phyloP scores from a whole-genome alignment of 23 red algal genomes.

The Cyanidioschyzon merolae region DNA sequence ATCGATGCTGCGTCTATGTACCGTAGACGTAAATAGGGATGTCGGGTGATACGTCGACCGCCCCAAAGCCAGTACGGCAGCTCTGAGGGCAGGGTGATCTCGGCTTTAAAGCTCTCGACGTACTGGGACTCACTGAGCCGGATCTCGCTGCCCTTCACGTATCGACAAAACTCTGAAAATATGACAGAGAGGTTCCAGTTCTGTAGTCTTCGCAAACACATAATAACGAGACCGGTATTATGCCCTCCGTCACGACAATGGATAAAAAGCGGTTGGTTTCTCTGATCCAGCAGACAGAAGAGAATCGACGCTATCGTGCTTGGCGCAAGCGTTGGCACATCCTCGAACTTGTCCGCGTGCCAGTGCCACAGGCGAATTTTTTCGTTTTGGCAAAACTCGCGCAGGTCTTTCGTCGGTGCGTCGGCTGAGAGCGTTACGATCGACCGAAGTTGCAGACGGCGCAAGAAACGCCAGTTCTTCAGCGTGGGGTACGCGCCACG shows the following conservation, averaged over 20 bases:
- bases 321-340: constrained; percentile 38
- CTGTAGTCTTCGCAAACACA: constrained; percentile 84
- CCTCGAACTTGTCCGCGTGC: constrained; percentile 82
- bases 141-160: constrained; percentile 72
- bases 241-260: constrained; percentile 95
- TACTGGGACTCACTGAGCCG: constrained; percentile 72
- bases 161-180: constrained; percentile 73
- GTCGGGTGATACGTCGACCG: constrained; percentile 38
- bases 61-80: constrained; percentile 71
- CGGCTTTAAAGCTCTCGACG: constrained; percentile 75
- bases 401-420: constrained; percentile 40
- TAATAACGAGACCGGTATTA: constrained; percentile 89
- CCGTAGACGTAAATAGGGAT: constrained; percentile 41
- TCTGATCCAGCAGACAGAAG: constrained; percentile 23
- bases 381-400: constrained; percentile 61
- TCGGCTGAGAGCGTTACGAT: constrained; percentile 40
- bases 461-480: constrained; percentile 74
- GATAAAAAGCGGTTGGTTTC: constrained; percentile 50
- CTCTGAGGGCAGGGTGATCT: constrained; percentile 34
- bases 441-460: constrained; percentile 46
- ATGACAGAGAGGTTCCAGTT: constrained; percentile 77
- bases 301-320: constrained; percentile 45
- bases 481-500: constrained; percentile 84
- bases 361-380: constrained; percentile 30
- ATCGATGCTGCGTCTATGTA: neutral